A percentile compares a stretch with the other conserved stretches of the same genome.
Evolutionary conservation across 2,329 filamentous ascomycete species (phyloP).

Genomic region (Claviceps capensis): DNA sequence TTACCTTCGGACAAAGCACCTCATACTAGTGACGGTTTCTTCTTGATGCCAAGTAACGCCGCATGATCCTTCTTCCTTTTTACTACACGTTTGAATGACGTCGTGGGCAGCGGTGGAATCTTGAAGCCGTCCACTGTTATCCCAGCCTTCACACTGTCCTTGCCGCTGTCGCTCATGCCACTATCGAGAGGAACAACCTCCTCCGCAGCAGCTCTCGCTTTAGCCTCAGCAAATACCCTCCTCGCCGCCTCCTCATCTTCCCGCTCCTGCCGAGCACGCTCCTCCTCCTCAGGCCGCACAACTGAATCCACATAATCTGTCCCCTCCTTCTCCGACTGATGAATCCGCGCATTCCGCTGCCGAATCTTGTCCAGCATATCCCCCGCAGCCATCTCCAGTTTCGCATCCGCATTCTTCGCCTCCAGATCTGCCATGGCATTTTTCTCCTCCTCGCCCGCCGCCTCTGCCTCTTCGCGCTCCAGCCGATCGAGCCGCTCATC

Average conservation of each 20-base stretch:
- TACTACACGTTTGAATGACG: slow-evolving; percentile 58
- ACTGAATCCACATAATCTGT: slow-evolving; percentile 45
- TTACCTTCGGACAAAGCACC: too few species aligned
- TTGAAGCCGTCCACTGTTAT: slow-evolving; percentile 12
- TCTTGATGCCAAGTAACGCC: slow-evolving; percentile 73
- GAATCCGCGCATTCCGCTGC: slow-evolving; percentile 76
- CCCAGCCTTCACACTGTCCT: slow-evolving; percentile 4
- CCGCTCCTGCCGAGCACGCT: slow-evolving; percentile 51
- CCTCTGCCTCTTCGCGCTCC: slow-evolving; percentile 58
- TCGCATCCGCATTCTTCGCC: slow-evolving; percentile 83
- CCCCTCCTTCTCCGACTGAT: slow-evolving; percentile 58
- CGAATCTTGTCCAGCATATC: slow-evolving; percentile 93
- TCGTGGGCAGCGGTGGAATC: slow-evolving; percentile 20
- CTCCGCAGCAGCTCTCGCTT: slow-evolving; percentile 35
- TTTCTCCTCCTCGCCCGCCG: slow-evolving; percentile 52
- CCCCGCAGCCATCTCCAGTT: slow-evolving; percentile 90
- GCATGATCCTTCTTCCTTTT: slow-evolving; percentile 82
- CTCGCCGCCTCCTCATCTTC: slow-evolving; percentile 76
- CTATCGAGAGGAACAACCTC: slow-evolving; percentile 22
- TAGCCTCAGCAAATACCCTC: slow-evolving; percentile 57
- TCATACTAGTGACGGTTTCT: slow-evolving; percentile 51
- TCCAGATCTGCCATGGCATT: slow-evolving; percentile 95
- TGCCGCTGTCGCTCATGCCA: background rate
- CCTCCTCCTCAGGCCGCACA: slow-evolving; percentile 41
- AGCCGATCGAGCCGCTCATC: slow-evolving; percentile 76